phyloP scores from a whole-genome alignment of 192 early-diverging fungal species.

The Allomyces arbusculus region DNA sequence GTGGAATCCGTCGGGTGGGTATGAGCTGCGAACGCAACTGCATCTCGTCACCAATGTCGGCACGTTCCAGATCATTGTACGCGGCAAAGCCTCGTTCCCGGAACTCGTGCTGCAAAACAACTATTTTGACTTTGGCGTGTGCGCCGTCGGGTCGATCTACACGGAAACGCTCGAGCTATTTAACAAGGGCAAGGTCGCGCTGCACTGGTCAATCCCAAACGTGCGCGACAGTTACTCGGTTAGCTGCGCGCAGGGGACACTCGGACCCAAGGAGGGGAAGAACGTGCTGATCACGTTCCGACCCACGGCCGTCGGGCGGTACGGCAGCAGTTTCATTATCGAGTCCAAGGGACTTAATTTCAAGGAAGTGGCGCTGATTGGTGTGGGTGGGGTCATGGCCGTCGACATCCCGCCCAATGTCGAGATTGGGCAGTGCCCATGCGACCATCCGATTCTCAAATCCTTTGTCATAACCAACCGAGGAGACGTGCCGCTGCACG shows the following conservation, averaged over 20 bases:
- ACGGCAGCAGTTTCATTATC: constrained; percentile 25
- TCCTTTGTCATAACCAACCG: constrained; percentile 18
- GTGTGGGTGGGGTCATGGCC: constrained; percentile 30
- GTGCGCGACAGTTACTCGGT: constrained; percentile 20
- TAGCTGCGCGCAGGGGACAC: constrained; percentile 13
- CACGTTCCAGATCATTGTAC: constrained; percentile 24
- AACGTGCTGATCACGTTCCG: constrained; percentile 26
- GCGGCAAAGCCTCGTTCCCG: constrained; percentile 39
- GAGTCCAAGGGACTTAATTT: constrained; percentile 43
- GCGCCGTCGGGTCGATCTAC: constrained; percentile 29
- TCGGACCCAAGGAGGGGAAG: constrained; percentile 22
- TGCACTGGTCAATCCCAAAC: constrained; percentile 30
- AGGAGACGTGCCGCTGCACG: constrained; percentile 25
- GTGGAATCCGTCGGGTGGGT: constrained; percentile 39
- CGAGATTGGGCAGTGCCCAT: constrained; percentile 32
- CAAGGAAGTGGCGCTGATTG: constrained; percentile 36
- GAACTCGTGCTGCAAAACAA: constrained; percentile 27
- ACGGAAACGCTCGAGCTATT: constrained; percentile 19
- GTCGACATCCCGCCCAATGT: constrained; percentile 26
- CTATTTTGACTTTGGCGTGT: constrained; percentile 39
- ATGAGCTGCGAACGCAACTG: constrained; percentile 35
- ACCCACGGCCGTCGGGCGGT: constrained; percentile 18
- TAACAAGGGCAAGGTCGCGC: constrained; percentile 36
- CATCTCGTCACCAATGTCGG: constrained; percentile 36
- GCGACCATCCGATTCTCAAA: constrained; percentile 19